Base-by-base conservation (phyloP, 352 stramenopile genomes). In the Globisporangium apiculatum region DNA sequence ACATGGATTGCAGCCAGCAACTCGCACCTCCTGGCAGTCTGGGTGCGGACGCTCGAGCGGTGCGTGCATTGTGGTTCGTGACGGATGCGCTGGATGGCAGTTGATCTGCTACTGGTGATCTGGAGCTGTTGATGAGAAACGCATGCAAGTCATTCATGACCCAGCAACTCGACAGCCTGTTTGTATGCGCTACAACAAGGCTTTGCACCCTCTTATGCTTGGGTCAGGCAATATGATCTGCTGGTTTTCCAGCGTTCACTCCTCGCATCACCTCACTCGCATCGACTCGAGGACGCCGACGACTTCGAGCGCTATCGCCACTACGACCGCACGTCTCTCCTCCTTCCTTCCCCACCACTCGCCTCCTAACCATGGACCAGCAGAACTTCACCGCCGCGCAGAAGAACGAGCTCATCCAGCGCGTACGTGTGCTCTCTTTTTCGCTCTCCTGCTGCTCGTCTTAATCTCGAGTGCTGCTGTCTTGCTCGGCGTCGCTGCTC, bases 341-440 rank as follows among this genome's bases (percentile, higher is more conserved):
- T 31, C 24, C 24, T 31, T 31, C 24, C 24, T 31, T 31, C 24
- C 24, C 24, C 38, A 47, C 4, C 5, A 47, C 42, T 17, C 11
- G 42, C 24, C 24, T 31, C 8, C 24, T 6, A 46, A 51, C 17
- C 35, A 93, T 93, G 83, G 81, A 91, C 47, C 70, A 80, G 53
- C 75, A 79, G 35, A 91, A 79, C 68, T 79, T 94, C 63, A 91
- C 79, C 58, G 60, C 84, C 41, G 73, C 83, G 60, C 81, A 94
- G 65, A 91, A 94, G 80, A 84, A 89, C 49, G 84, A 92, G 71
- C 74, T 94, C 53, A 65, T 91, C 51, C 87, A 82, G 62, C 80
- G 78, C 57, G 84, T 94, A 71, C 52, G 81, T 78, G 4, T 17
- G n/a, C 14, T 31, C 31, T 40, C 35, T 40, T 35, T 11, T 4